phyloP scores from a whole-genome alignment of 495 filamentous ascomycete species.

The Pseudomonodictys pantanalensis region DNA sequence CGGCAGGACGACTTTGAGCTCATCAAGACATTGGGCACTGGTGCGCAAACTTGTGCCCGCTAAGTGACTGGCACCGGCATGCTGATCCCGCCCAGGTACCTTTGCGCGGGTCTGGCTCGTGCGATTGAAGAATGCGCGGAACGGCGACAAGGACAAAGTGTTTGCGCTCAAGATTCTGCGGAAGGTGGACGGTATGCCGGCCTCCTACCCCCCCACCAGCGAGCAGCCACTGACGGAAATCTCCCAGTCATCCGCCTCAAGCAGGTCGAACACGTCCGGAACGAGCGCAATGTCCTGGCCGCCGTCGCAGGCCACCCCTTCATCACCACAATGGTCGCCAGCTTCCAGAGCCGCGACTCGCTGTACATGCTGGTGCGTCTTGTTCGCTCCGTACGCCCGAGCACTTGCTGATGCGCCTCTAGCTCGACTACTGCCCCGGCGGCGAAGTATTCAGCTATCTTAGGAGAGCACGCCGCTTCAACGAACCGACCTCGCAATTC shows the following conservation, averaged over 20 bases:
- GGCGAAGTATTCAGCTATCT: slow-evolving; percentile 96
- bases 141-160: slow-evolving; percentile 57
- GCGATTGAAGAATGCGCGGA: slow-evolving; percentile 46
- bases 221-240: slow-evolving; percentile 22
- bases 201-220: neutral
- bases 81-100: slow-evolving; percentile 64
- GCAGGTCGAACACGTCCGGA: slow-evolving; percentile 95
- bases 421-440: slow-evolving; percentile 88
- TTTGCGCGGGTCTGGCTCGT: slow-evolving; percentile 95
- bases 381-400: neutral
- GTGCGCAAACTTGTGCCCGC: slow-evolving; percentile 47
- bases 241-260: slow-evolving; percentile 84
- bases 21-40: slow-evolving; percentile 87
- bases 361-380: slow-evolving; percentile 79
- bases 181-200: slow-evolving; percentile 70
- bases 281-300: slow-evolving; percentile 83
- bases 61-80: neutral
- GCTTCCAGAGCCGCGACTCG: slow-evolving; percentile 84
- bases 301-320: slow-evolving; percentile 91
- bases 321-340: slow-evolving; percentile 85
- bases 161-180: slow-evolving; percentile 92
- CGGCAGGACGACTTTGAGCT: slow-evolving; percentile 74
- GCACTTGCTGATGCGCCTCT: slow-evolving; percentile 11
- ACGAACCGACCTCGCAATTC: slow-evolving; percentile 80
- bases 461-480: slow-evolving; percentile 78